These are phyloP conservation scores for Bocquillonia castaneifolia DNA, from an alignment of 441 rosid genomes.

Conservation along the genomic window DNA sequence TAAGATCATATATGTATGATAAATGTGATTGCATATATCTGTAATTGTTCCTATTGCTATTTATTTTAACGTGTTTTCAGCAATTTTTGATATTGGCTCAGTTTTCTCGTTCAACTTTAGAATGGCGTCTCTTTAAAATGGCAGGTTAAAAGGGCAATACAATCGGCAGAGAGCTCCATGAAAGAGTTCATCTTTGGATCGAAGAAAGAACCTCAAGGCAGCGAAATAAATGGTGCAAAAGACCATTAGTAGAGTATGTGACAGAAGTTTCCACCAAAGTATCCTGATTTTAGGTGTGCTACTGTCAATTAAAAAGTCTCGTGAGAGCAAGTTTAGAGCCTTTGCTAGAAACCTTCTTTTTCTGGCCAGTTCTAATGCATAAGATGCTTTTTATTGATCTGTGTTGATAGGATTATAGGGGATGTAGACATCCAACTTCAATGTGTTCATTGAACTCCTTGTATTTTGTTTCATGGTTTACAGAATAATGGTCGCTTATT, in stretches of 20 bases:
- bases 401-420: neutral
- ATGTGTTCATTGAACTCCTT: neutral
- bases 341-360: neutral
- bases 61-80: neutral
- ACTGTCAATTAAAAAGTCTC: neutral
- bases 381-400: neutral
- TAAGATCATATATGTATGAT: neutral
- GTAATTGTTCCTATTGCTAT: neutral
- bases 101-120: neutral
- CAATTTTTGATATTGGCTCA: neutral
- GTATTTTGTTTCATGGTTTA: neutral
- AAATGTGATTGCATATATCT: no score
- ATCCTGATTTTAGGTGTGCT: constrained; percentile 4
- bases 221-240: constrained; percentile 18
- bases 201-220: constrained; percentile 33
- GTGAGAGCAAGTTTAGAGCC: constrained; percentile 6
- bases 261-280: constrained; percentile 10
- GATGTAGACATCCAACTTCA: neutral
- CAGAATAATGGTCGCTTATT: neutral
- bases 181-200: constrained; percentile 57
- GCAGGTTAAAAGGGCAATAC: constrained; percentile 63
- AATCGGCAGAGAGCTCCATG: constrained; percentile 47
- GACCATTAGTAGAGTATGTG: constrained; percentile 17
- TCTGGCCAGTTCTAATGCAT: no score
- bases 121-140: constrained; percentile 14